phyloP scores from a whole-genome alignment of 345 rosid genomes.

The Linum usitatissimum region DNA sequence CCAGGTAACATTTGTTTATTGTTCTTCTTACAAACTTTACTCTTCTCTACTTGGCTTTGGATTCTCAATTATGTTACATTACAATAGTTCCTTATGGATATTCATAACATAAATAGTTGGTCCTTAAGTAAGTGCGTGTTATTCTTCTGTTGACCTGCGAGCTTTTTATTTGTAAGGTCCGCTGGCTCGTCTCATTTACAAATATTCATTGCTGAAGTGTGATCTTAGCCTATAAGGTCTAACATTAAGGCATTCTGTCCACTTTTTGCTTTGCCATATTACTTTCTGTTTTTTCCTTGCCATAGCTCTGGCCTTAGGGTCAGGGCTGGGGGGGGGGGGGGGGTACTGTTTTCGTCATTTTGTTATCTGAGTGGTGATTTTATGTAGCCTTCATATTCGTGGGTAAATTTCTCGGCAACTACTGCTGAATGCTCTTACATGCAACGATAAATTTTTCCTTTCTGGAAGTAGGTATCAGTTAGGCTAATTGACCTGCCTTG shows the following conservation, averaged over 20 bases:
- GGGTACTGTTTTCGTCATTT: not conserved
- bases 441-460: not conserved
- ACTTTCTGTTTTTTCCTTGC: not conserved
- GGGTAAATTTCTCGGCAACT: not conserved
- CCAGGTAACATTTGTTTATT: constrained; percentile 40
- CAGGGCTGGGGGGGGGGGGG: not conserved
- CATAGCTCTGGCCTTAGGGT: not conserved
- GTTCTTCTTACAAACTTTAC: not conserved
- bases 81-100: too few species aligned
- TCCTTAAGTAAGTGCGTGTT: not conserved
- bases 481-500: not conserved
- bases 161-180: not conserved
- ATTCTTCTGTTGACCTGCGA: not conserved
- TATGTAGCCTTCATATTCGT: too few species aligned
- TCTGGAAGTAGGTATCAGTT: not conserved
- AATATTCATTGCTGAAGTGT: not conserved
- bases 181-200: not conserved
- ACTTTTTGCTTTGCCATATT: not conserved
- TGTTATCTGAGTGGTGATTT: too few species aligned
- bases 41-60: not conserved
- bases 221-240: not conserved
- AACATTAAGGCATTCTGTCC: not conserved
- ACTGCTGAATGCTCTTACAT: not conserved
- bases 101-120: not conserved
- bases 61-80: not conserved